A percentile compares a stretch with the other conserved stretches of the same genome.
These are phyloP conservation scores for Salicornia ramosissima DNA, from an alignment of 148 eudicot genomes.

Conservation along the genomic window DNA sequence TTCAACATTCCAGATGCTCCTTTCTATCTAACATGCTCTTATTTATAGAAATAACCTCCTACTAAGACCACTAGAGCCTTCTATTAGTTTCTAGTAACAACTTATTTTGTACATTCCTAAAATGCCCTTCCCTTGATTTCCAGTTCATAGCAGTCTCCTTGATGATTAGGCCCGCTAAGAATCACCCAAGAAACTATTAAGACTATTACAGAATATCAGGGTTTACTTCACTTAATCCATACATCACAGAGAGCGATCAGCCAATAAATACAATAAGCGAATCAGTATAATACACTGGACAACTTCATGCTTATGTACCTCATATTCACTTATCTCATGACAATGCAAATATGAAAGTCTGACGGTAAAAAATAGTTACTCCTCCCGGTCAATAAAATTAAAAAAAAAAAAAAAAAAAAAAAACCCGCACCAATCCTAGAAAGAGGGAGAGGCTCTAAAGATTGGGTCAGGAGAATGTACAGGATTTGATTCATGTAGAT, in stretches of 20 bases:
- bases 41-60: no score
- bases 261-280: background rate
- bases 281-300: background rate
- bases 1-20: no score
- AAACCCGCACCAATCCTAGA: background rate
- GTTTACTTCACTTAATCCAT: background rate
- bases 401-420: background rate
- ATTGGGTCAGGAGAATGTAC: background rate
- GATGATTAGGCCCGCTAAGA: background rate
- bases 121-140: no score
- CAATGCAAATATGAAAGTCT: background rate
- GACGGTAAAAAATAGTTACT: no score
- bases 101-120: no score
- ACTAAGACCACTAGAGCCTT: no score
- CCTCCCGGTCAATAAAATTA: no score
- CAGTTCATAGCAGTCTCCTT: background rate
- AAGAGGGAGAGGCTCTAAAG: background rate
- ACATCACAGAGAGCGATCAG: background rate
- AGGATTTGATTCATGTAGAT: background rate
- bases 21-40: no score
- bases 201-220: background rate
- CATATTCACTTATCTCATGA: background rate
- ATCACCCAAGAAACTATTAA: background rate
- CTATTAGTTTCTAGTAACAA: no score
- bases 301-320: background rate